phyloP scores from a whole-genome alignment of 1,284 basidiomycete species.

The Xerocomus minutiporus region DNA sequence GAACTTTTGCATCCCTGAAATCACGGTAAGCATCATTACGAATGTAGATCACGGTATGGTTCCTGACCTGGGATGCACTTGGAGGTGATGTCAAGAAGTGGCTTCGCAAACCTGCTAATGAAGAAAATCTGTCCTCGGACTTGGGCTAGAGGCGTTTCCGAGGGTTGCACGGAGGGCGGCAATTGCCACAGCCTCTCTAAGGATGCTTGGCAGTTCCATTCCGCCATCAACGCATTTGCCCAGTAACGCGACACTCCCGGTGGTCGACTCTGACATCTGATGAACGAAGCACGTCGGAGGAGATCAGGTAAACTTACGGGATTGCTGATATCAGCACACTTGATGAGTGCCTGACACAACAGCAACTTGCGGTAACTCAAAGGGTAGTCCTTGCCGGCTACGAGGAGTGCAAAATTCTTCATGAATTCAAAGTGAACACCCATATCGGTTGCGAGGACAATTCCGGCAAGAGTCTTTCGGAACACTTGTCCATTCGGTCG shows the following conservation, averaged over 20 bases:
- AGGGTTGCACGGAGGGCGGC: constrained; percentile 65
- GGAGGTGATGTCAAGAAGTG: constrained; percentile 74
- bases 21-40: constrained; percentile 12
- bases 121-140: constrained; percentile 89
- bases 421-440: constrained; percentile 84
- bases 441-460: constrained; percentile 92
- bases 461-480: constrained; percentile 70
- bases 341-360: constrained; percentile 87
- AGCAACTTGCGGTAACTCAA: constrained; percentile 56
- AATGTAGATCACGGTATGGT: background rate
- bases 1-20: constrained; percentile 59
- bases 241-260: constrained; percentile 85
- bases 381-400: constrained; percentile 41
- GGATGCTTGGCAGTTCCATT: constrained; percentile 85
- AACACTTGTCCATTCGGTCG: constrained; percentile 50
- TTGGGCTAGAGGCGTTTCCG: constrained; percentile 65
- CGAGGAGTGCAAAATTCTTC: constrained; percentile 49
- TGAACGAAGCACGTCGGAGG: constrained; percentile 12
- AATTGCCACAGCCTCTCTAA: constrained; percentile 77
- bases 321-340: constrained; percentile 96
- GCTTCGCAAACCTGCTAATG: constrained; percentile 76
- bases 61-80: constrained; percentile 65
- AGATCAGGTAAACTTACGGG: constrained; percentile 56
- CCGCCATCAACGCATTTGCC: constrained; percentile 81
- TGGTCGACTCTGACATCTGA: constrained; percentile 70